Evolutionary conservation across 78 protist species (phyloP).

Genomic region (Dictyostelium firmibasis): DNA sequence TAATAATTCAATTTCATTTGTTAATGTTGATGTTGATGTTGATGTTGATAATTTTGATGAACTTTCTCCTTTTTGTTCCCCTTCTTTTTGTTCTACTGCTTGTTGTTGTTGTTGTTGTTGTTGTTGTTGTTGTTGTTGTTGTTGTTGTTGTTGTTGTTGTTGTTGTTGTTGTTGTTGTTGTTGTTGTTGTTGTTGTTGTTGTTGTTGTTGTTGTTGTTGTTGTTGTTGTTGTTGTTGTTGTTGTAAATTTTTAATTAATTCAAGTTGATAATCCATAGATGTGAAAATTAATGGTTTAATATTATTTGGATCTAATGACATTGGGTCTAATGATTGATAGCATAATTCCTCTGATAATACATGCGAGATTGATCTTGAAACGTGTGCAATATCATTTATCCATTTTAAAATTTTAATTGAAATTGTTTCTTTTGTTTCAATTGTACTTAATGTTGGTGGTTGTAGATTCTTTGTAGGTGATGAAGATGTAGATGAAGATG

Average conservation of each 20-base stretch:
- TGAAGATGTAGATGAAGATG: neutral
- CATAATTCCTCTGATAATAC: slow-evolving; percentile 49
- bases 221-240: neutral
- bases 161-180: neutral
- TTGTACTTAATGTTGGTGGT: neutral
- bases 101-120: neutral
- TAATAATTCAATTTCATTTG: neutral
- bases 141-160: neutral
- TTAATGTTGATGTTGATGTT: neutral
- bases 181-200: neutral
- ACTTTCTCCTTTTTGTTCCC: neutral
- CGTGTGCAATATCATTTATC: neutral
- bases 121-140: neutral
- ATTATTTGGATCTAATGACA: neutral
- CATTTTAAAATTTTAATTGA: slow-evolving; percentile 23
- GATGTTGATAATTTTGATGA: neutral
- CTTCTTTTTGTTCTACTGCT: too few relatives aligned
- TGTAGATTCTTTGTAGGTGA: neutral
- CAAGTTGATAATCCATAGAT: neutral
- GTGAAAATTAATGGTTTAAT: slow-evolving; percentile 16
- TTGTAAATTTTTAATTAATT: neutral
- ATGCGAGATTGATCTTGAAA: slow-evolving; percentile 21
- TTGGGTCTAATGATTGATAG: slow-evolving; percentile 34
- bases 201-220: neutral
- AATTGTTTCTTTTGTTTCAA: neutral